phyloP scores from a whole-genome alignment of 345 rosid genomes.

The Gossypium sturtianum region DNA sequence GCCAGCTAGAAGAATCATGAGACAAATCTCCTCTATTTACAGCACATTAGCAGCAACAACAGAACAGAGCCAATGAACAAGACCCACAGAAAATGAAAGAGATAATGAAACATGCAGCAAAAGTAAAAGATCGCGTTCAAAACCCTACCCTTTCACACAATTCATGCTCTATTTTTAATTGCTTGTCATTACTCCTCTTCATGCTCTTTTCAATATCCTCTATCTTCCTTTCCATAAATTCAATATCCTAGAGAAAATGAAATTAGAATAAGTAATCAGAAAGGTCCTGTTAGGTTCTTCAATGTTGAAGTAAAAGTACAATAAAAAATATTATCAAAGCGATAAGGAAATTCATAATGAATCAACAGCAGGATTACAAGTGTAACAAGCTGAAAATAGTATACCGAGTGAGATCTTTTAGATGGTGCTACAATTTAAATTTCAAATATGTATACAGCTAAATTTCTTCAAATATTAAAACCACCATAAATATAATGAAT shows the following conservation, averaged over 20 bases:
- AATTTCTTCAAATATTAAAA: background rate
- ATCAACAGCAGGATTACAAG: background rate
- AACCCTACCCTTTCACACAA: conserved; percentile 46
- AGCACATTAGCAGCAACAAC: background rate
- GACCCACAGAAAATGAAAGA: background rate
- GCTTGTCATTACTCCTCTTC: conserved; percentile 99
- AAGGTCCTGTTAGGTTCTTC: background rate
- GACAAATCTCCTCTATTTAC: background rate
- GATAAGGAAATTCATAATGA: conserved; percentile 1
- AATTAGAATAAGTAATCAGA: conserved; percentile 1
- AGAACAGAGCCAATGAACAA: background rate
- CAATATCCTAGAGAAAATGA: conserved; percentile 58
- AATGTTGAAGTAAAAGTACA: background rate
- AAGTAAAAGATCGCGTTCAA: background rate
- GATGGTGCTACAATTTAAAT: background rate
- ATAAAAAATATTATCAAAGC: background rate
- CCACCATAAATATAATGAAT: background rate
- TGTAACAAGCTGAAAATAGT: background rate
- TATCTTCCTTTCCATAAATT: conserved; percentile 67
- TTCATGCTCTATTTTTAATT: conserved; percentile 75
- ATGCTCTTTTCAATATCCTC: conserved; percentile 96
- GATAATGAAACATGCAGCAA: background rate
- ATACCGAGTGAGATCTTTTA: background rate
- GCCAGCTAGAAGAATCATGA: background rate
- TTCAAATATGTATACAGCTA: background rate